phyloP scores from a whole-genome alignment of 352 stramenopile species.

The Thalassiosira sp. region DNA sequence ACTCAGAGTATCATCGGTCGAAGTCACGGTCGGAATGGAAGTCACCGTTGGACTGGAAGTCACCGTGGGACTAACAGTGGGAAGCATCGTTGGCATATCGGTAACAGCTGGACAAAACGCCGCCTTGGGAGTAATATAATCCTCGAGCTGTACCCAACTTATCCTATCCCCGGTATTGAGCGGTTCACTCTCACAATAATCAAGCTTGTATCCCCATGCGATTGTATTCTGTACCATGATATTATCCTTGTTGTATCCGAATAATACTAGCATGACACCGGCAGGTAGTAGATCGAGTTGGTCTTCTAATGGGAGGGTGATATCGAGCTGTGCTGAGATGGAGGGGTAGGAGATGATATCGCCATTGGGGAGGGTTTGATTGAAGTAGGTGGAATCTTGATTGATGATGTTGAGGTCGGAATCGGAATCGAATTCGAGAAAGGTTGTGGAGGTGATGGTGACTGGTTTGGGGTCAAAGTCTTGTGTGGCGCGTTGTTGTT shows the following conservation, averaged over 20 bases:
- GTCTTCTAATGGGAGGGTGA: not conserved
- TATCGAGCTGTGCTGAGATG: not conserved
- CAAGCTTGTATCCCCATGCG: not conserved
- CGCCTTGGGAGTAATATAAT: not conserved
- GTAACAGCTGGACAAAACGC: constrained; percentile 2
- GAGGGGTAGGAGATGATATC: not conserved
- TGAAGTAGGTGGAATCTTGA: not conserved
- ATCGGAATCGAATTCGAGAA: not conserved
- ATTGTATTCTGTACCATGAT: not conserved
- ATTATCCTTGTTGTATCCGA: not conserved
- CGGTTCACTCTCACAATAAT: not conserved
- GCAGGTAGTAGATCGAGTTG: not conserved
- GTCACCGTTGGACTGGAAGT: not conserved
- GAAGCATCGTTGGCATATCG: not conserved
- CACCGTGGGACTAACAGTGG: not conserved
- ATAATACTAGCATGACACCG: not conserved
- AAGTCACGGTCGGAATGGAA: not conserved
- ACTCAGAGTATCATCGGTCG: not conserved
- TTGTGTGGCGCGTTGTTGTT: not conserved
- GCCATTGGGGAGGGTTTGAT: not conserved
- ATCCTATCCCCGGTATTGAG: not conserved
- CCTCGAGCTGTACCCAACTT: not conserved
- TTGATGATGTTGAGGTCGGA: not conserved
- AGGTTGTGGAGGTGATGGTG: not conserved
- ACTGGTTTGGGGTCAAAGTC: not conserved